These are phyloP conservation scores for Claviceps sp. DNA, from an alignment of 2,329 filamentous ascomycete species.

Conservation along the genomic window DNA sequence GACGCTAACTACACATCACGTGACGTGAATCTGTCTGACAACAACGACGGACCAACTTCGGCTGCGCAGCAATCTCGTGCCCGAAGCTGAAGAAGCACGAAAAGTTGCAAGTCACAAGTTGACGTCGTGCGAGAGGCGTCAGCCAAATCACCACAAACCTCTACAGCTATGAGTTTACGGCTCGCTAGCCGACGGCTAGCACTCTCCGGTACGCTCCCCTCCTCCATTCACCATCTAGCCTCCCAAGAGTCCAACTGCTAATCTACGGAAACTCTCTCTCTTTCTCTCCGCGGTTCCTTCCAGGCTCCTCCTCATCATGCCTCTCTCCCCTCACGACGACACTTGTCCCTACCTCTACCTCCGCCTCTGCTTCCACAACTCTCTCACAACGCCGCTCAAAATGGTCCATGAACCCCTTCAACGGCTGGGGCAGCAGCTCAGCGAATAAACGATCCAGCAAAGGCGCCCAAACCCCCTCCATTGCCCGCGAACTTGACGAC, in stretches of 20 bases:
- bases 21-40: neutral
- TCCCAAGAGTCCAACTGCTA: neutral
- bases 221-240: neutral
- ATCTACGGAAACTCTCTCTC: neutral
- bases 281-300: neutral
- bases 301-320: slow-evolving; percentile 5
- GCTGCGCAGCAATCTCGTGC: neutral
- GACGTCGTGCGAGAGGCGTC: neutral
- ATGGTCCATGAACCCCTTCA: slow-evolving; percentile 29
- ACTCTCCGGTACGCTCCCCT: slow-evolving; percentile 37
- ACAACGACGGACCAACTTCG: slow-evolving; percentile 13
- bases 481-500: slow-evolving; percentile 25
- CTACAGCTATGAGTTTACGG: slow-evolving; percentile 47
- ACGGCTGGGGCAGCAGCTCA: slow-evolving; percentile 17
- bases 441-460: slow-evolving; percentile 17
- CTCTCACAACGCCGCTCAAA: slow-evolving; percentile 25
- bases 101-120: neutral
- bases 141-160: neutral
- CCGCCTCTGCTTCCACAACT: neutral
- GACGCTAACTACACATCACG: neutral
- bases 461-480: slow-evolving; percentile 11
- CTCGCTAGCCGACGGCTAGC: slow-evolving; percentile 49
- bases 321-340: slow-evolving; percentile 8
- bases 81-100: neutral
- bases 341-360: slow-evolving; percentile 6